Percentiles rank a stretch among this genome's conserved stretches.
These are phyloP conservation scores for Berkeleyomyces basicola DNA, from an alignment of 2,329 filamentous ascomycete species.

Conservation along the genomic window DNA sequence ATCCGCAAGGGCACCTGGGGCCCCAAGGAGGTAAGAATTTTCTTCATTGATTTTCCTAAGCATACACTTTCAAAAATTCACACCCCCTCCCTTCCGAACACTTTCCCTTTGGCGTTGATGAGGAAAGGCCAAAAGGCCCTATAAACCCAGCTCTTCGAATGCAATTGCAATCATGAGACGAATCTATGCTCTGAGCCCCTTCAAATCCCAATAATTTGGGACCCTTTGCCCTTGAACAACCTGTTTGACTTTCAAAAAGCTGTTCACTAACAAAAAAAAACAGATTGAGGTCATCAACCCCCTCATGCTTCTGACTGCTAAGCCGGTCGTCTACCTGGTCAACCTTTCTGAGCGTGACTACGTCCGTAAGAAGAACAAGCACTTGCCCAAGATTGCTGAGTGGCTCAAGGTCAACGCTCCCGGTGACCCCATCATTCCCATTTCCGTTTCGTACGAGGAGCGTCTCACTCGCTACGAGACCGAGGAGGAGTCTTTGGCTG, in stretches of 20 bases:
- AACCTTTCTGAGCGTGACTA: conserved; percentile 96
- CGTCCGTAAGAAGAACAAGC: conserved; percentile 98
- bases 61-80: background rate
- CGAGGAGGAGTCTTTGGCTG: conserved; percentile 61
- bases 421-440: conserved; percentile 80
- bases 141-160: conserved; percentile 99
- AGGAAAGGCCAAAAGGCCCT: conserved; percentile 14
- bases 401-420: conserved; percentile 87
- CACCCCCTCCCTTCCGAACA: conserved; percentile 11
- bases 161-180: conserved; percentile 34
- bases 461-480: conserved; percentile 66
- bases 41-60: background rate
- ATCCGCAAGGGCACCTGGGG: conserved; percentile 79
- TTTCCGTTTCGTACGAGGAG: conserved; percentile 88
- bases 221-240: background rate
- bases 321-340: conserved; percentile 92
- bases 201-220: conserved; percentile 21
- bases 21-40: conserved; percentile 75
- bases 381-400: conserved; percentile 79
- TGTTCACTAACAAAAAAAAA: conserved; percentile 28
- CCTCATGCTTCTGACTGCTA: conserved; percentile 84
- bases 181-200: conserved; percentile 12
- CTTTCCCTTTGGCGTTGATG: conserved; percentile 14
- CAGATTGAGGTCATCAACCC: conserved; percentile 97
- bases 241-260: background rate